phyloP scores from a whole-genome alignment of 352 stramenopile genomes.

The Globisporangium viniferum region DNA sequence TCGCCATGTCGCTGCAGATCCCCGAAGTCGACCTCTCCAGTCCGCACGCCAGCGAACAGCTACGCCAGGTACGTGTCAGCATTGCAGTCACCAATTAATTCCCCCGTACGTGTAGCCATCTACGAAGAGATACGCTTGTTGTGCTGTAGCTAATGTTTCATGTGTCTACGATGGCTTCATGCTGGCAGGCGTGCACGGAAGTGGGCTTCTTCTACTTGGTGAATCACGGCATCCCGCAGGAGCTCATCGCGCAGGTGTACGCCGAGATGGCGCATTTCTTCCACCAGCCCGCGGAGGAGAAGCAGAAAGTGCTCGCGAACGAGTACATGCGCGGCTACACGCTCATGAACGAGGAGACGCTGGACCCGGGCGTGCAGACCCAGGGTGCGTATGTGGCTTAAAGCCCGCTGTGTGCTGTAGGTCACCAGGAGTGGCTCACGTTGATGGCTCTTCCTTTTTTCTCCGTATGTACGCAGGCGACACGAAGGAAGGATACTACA shows the following conservation, averaged over 20 bases:
- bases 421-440: not conserved
- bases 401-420: not conserved
- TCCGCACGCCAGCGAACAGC: constrained; percentile 36
- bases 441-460: not conserved
- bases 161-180: not conserved
- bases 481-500: constrained; percentile 79
- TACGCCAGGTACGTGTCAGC: constrained; percentile 24
- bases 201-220: constrained; percentile 76
- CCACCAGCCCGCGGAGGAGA: constrained; percentile 38
- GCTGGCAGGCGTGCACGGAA: constrained; percentile 35
- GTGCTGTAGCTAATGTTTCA: not conserved
- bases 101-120: not conserved
- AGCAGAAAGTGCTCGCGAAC: constrained; percentile 61
- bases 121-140: not conserved
- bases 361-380: constrained; percentile 53
- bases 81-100: not conserved
- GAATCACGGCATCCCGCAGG: constrained; percentile 37
- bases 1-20: constrained; percentile 28
- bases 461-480: constrained; percentile 27
- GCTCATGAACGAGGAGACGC: constrained; percentile 69
- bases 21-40: constrained; percentile 53
- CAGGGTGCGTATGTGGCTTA: constrained; percentile 4
- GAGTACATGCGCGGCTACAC: constrained; percentile 76
- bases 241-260: constrained; percentile 47
- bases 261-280: constrained; percentile 64